phyloP scores from a whole-genome alignment of 148 eudicot species.

The Diospyros lotus region DNA sequence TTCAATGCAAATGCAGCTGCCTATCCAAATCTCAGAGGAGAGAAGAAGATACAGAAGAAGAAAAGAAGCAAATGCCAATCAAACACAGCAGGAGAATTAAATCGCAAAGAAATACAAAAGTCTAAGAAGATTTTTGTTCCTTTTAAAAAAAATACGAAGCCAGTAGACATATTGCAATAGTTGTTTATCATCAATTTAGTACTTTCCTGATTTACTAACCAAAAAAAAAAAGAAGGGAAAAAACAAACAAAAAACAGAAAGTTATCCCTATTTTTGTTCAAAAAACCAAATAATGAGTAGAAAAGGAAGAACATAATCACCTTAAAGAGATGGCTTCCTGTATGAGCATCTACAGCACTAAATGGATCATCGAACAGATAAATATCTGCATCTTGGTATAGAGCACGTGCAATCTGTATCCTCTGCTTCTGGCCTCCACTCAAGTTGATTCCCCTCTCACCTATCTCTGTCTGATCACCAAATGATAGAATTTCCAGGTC shows the following conservation, averaged over 20 bases:
- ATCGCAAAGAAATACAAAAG: neutral
- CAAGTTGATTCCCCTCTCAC: constrained; percentile 68
- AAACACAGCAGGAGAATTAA: neutral
- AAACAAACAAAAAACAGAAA: neutral
- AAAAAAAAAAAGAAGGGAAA: too few relatives aligned
- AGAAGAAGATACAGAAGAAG: neutral
- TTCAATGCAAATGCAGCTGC: neutral
- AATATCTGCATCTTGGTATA: constrained; percentile 51
- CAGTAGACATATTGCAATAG: neutral
- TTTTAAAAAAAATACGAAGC: neutral
- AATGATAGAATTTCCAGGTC: constrained; percentile 43
- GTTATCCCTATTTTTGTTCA: neutral
- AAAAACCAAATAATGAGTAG: neutral
- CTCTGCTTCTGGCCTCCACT: constrained; percentile 71
- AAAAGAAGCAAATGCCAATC: neutral
- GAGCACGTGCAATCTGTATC: constrained; percentile 55
- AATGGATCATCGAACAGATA: constrained; percentile 67
- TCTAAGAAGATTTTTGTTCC: neutral
- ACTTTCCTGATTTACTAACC: too few relatives aligned
- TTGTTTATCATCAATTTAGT: neutral
- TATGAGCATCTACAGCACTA: constrained; percentile 70
- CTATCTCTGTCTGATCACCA: constrained; percentile 51
- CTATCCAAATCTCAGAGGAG: neutral
- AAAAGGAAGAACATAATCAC: constrained; percentile 16
- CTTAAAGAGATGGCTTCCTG: constrained; percentile 64